Conservation (phyloP, 768 basidiomycete species). For the Rhodotorula kratochvilovae region DNA sequence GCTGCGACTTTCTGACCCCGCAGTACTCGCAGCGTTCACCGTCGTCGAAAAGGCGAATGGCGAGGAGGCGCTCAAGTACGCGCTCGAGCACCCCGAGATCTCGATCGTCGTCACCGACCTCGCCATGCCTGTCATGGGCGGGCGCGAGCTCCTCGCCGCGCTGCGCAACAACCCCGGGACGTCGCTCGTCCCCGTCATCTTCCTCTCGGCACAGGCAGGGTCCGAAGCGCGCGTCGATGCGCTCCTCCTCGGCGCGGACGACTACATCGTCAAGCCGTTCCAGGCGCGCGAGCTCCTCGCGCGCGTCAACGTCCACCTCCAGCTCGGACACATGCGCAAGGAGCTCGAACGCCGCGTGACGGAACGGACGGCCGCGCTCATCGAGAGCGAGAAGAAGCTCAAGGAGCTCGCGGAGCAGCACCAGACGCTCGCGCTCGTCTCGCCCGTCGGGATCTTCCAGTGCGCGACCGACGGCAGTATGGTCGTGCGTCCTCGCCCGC, state of each 20-base stretch:
- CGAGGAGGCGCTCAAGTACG: constrained; percentile 26
- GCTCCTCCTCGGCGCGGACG: constrained; percentile 28
- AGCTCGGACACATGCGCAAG: constrained; percentile 30
- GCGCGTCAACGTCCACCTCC: constrained; percentile 23
- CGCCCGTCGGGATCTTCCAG: constrained; percentile 34
- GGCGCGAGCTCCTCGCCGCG: constrained; percentile 5
- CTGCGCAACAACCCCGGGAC: constrained; percentile 17
- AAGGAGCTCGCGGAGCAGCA: constrained; percentile 28
- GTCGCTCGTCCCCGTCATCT: constrained; percentile 24
- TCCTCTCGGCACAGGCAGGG: constrained; percentile 29
- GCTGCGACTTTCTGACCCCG: not conserved
- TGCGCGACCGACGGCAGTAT: not conserved
- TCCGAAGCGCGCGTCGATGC: constrained; percentile 28
- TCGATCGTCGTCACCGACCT: constrained; percentile 17
- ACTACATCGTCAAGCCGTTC: constrained; percentile 39
- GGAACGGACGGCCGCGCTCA: constrained; percentile 28
- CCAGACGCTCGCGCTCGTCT: constrained; percentile 18
- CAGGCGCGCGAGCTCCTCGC: constrained; percentile 32
- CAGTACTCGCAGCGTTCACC: not conserved
- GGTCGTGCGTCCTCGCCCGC: not conserved
- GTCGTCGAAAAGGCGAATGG: constrained; percentile 15
- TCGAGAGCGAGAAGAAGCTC: constrained; percentile 22
- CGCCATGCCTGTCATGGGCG: constrained; percentile 2
- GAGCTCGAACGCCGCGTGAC: constrained; percentile 32
- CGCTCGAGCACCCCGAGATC: constrained; percentile 2